These are phyloP conservation scores for Torulaspora globosa DNA, from an alignment of 1,139 yeast species.

Conservation along the genomic window DNA sequence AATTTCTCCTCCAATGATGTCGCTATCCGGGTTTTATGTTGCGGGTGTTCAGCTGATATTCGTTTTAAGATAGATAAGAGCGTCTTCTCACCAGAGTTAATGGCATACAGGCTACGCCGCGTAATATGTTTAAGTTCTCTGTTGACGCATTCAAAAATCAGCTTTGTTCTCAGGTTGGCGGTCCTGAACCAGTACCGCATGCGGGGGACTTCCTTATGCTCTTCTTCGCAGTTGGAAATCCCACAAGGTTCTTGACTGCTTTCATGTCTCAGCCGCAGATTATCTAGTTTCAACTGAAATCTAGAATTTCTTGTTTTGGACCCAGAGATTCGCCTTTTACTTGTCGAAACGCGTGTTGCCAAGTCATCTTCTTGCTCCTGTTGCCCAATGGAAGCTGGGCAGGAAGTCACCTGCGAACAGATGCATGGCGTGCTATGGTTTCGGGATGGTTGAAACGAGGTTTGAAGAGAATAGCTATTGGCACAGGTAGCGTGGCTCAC, in stretches of 20 bases:
- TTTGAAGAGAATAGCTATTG: slow-evolving; percentile 15
- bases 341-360: background rate
- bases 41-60: slow-evolving; percentile 4
- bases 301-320: background rate
- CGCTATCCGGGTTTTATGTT: background rate
- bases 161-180: slow-evolving; percentile 10
- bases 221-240: background rate
- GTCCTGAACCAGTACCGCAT: slow-evolving; percentile 12
- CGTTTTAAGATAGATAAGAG: slow-evolving; percentile 8
- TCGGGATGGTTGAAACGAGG: background rate
- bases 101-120: slow-evolving; percentile 5
- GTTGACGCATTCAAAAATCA: slow-evolving; percentile 9
- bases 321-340: background rate
- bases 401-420: background rate
- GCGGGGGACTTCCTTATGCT: background rate
- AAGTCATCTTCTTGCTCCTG: background rate
- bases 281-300: slow-evolving; percentile 13
- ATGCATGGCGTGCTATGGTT: background rate
- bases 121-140: slow-evolving; percentile 12
- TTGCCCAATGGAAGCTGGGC: background rate
- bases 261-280: slow-evolving; percentile 12
- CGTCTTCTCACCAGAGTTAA: slow-evolving; percentile 3
- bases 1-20: background rate
- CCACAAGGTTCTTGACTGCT: background rate
- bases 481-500: slow-evolving; percentile 14